phyloP scores from a whole-genome alignment of 176 grass and related monocot genomes.

The Zoysia japonica region DNA sequence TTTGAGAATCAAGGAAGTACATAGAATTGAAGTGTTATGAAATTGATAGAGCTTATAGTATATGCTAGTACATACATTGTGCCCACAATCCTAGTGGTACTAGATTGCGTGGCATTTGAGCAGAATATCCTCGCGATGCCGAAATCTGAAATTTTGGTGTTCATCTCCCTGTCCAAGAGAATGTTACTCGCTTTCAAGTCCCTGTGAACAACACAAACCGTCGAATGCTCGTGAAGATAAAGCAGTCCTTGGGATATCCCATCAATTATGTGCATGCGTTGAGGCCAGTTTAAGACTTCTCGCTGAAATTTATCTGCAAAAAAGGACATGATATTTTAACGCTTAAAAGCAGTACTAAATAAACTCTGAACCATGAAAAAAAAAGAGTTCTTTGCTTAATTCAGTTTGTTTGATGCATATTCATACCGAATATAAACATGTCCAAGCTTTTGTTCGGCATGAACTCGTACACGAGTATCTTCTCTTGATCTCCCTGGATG shows the following conservation, averaged over 20 bases:
- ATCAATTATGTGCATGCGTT: constrained; percentile 49
- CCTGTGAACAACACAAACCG: constrained; percentile 56
- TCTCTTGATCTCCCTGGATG: constrained; percentile 47
- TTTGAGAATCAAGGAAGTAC: too few species aligned
- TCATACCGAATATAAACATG: constrained; percentile 55
- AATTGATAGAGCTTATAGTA: too few species aligned
- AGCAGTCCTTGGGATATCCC: constrained; percentile 66
- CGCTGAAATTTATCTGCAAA: constrained; percentile 44
- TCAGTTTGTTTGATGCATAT: too few species aligned
- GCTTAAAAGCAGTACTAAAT: too few species aligned
- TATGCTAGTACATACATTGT: constrained; percentile 53
- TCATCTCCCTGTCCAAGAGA: constrained; percentile 61
- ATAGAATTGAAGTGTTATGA: too few species aligned
- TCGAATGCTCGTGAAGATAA: constrained; percentile 69
- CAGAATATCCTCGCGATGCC: constrained; percentile 63
- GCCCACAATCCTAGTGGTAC: constrained; percentile 64
- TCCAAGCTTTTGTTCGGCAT: constrained; percentile 81
- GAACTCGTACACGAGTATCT: constrained; percentile 71
- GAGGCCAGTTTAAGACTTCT: constrained; percentile 44
- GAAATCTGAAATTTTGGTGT: constrained; percentile 80
- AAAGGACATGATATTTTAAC: too few species aligned
- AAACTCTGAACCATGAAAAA: too few species aligned
- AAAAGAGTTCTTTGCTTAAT: too few species aligned
- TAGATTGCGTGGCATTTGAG: constrained; percentile 40
- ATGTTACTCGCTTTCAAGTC: constrained; percentile 84